Base-by-base conservation (phyloP, 2,329 filamentous ascomycete genomes). In the Claviceps sp. region DNA sequence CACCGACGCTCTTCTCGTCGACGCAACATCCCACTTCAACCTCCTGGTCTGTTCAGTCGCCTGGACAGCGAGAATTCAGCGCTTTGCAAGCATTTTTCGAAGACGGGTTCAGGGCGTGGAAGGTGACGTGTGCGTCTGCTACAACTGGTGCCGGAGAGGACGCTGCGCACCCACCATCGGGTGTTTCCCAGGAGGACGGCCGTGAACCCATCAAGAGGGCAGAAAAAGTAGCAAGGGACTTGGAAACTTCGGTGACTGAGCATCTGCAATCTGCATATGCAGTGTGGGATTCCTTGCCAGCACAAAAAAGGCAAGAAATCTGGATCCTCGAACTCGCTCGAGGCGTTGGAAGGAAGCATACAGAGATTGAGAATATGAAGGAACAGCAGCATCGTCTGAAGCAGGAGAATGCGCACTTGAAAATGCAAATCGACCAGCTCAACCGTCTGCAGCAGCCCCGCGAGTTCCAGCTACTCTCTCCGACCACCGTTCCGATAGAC, bases 21-120 rank as follows among this genome's bases (percentile, higher is more conserved):
- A 87, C 84, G 6, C 88, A 89, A 34, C 85, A 94, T 61, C 75
- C 89, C 1, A 88, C 85, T 0, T 74, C 80, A 19, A 80, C 83
- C 3, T 93, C 88, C 0, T 95, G 91, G 82, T 89, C 89, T 0
- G 78, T 95, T 37, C 73, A 80, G 22, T 83, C 87, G 1, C 90
- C 90, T 0, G 82, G 80, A 1, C 74, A 81, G 56, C 80, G 82
- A 57, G 87, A 95, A 65, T 82, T 81, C 49, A 81, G 86, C 16
- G 84, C 87, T 1, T 72, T 96, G 16, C 75, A 80, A 43, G 69
- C 75, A 50, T 82, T 79, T 52, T 85, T 93, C 52, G 72, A 75
- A 14, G 77, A 84, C 37, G 78, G 85, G 53, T 86, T 91, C 56
- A 72, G 74, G 42, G 74, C 75, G 55, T 88, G 82, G 80, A 82